A percentile compares a stretch with the other conserved stretches of the same genome.
phyloP scores from a whole-genome alignment of 768 basidiomycete species.

The Lactarius hatsudake region DNA sequence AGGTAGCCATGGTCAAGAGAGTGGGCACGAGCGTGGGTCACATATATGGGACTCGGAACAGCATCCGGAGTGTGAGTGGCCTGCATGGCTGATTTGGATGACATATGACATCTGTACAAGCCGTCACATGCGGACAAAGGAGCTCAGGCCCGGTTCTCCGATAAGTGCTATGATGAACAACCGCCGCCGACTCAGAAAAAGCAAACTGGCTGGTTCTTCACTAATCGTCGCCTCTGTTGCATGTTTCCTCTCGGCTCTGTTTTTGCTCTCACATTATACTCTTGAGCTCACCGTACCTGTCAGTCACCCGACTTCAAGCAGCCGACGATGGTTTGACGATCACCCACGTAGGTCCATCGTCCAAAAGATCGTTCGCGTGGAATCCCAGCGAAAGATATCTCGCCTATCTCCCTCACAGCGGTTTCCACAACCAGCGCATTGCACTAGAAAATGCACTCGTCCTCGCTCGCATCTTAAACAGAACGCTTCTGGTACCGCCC shows the following conservation, averaged over 20 bases:
- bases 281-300: not conserved
- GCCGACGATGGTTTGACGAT: not conserved
- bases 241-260: not conserved
- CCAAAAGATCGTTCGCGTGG: conserved; percentile 7
- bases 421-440: conserved; percentile 85
- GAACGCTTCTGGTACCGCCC: conserved; percentile 78
- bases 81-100: too few relatives aligned
- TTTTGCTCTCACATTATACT: not conserved
- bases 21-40: not conserved
- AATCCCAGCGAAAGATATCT: conserved; percentile 47
- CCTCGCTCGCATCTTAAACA: conserved; percentile 65
- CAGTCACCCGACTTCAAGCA: not conserved
- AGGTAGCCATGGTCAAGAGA: not conserved
- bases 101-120: too few relatives aligned
- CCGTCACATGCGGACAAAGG: too few relatives aligned
- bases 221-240: not conserved
- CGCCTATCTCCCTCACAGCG: conserved; percentile 79
- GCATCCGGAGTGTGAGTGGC: too few relatives aligned
- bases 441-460: conserved; percentile 81
- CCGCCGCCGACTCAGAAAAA: not conserved
- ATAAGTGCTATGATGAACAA: not conserved
- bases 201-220: not conserved
- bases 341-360: not conserved
- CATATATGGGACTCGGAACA: too few relatives aligned
- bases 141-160: too few relatives aligned